Base-by-base conservation (phyloP, 225 moss, liverwort and hornwort genomes). In the Sphagnum contortum region DNA sequence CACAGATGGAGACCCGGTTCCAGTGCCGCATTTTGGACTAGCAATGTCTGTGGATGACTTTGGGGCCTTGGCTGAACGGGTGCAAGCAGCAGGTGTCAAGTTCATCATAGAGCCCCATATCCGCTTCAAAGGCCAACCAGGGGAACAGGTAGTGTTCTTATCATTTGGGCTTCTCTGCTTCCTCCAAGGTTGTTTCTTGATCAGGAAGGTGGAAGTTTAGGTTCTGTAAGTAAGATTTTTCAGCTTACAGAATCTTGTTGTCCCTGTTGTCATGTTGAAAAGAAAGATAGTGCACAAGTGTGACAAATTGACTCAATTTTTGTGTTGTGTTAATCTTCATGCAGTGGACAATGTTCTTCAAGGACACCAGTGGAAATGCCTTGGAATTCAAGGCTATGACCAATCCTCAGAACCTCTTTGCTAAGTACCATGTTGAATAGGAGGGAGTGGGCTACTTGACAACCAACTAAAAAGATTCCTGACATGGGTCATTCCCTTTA, bases 311-410 rank as follows among this genome's bases (percentile, higher is more conserved):
- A 29, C 29, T 29, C 29, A 29, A 29, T 29, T 29, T 29, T 29
- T 29, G 29, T 55, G 55, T 55, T 12, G n/a, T 59, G 7, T 55
- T 44, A 29, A 4, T 12, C 3, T 48, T 3, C 12, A 57, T 76
- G 72, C 76, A 85, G 85, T 85, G 85, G 85, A 81, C 85, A 55
- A 85, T 85, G 85, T 85, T 85, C 67, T 85, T 85, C 29, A 85
- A 81, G 72, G 85, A 85, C 51, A 78, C 51, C 14, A 85, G 85
- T 53, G 85, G 85, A 52, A 85, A 85, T 70, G 78, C 85, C 1
- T 60, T 85, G 11, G 85, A 85, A 49, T 85, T 85, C 59, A 85
- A 85, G 72, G 85, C 85, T 3, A 81, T 85, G 81, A 81, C 81
- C 49, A 81, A 67, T 61, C 81, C 81, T 9, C 70, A 62, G 71